Percentiles rank a stretch among this genome's conserved stretches.
phyloP scores from a whole-genome alignment of 2,329 filamentous ascomycete species.

The Trichoderma arundinaceum region DNA sequence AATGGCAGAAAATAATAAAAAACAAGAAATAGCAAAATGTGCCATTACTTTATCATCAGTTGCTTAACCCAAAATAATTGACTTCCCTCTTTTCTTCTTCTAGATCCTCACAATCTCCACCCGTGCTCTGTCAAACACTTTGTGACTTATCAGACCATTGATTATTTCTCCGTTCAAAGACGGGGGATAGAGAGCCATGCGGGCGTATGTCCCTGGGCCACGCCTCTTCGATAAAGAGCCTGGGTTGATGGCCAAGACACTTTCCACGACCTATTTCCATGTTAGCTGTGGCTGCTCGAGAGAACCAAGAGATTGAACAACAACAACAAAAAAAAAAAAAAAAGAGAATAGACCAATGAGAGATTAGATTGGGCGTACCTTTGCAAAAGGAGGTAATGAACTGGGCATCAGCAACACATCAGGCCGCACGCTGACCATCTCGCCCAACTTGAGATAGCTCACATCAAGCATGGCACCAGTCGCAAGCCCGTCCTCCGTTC shows the following conservation, averaged over 20 bases:
- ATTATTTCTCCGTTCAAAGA: conserved; percentile 62
- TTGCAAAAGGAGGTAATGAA: conserved; percentile 82
- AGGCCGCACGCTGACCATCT: conserved; percentile 85
- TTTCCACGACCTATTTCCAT: conserved; percentile 76
- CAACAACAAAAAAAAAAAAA: not conserved
- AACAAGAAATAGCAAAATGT: not conserved
- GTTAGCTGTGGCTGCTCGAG: conserved; percentile 27
- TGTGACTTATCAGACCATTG: conserved; percentile 69
- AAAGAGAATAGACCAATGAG: not conserved
- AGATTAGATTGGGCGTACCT: conserved; percentile 59
- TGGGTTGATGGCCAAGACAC: conserved; percentile 88
- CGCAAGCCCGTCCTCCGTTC: conserved; percentile 62
- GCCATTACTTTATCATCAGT: not conserved
- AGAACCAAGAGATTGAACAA: not conserved
- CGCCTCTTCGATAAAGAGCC: conserved; percentile 84
- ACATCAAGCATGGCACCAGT: conserved; percentile 82
- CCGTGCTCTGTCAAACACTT: conserved; percentile 79
- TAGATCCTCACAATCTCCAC: conserved; percentile 86
- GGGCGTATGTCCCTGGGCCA: conserved; percentile 84
- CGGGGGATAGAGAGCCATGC: conserved; percentile 75
- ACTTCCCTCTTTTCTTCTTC: conserved; percentile 16
- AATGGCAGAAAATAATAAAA: not conserved
- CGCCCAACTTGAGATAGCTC: conserved; percentile 83
- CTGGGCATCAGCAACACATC: conserved; percentile 87
- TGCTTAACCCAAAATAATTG: not conserved